Evolutionary conservation across 225 moss, liverwort and hornwort species (phyloP).

Genomic region (Ulota crispa): DNA sequence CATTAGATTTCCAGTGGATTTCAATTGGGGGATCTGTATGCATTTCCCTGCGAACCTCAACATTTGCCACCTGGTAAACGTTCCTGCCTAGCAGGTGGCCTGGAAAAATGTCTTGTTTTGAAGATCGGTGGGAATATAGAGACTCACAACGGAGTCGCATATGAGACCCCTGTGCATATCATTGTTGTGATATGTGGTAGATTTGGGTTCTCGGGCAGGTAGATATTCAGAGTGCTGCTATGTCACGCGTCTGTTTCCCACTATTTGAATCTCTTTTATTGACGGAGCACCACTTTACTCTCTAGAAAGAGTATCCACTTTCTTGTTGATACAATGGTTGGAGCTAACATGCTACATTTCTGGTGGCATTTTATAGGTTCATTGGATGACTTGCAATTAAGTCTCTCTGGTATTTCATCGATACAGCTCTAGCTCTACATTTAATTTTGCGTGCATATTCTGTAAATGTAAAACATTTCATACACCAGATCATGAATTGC

Average conservation of each 20-base stretch:
- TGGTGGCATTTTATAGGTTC: constrained; percentile 72
- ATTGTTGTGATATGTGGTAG: not conserved
- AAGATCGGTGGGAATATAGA: too few relatives aligned
- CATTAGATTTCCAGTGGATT: not conserved
- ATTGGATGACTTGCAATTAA: constrained; percentile 62
- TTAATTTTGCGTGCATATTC: not conserved
- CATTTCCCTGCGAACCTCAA: not conserved
- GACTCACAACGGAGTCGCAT: not conserved
- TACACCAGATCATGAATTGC: not conserved
- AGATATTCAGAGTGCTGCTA: constrained; percentile 43
- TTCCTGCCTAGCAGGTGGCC: not conserved
- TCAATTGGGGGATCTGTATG: not conserved
- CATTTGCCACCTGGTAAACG: not conserved
- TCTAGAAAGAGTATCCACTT: constrained; percentile 43
- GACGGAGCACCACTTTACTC: constrained; percentile 53
- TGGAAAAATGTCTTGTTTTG: not conserved
- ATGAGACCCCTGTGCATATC: not conserved
- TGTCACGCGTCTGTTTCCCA: constrained; percentile 51
- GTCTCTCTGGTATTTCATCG: constrained; percentile 60
- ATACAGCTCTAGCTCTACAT: constrained; percentile 21
- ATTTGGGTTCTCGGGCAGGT: constrained; percentile 38
- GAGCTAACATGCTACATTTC: constrained; percentile 74
- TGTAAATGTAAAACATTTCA: not conserved
- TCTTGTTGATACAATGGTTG: constrained; percentile 43
- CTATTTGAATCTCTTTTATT: constrained; percentile 50